phyloP scores from a whole-genome alignment of 1,139 yeast genomes.

The Pneumocystis carinii region DNA sequence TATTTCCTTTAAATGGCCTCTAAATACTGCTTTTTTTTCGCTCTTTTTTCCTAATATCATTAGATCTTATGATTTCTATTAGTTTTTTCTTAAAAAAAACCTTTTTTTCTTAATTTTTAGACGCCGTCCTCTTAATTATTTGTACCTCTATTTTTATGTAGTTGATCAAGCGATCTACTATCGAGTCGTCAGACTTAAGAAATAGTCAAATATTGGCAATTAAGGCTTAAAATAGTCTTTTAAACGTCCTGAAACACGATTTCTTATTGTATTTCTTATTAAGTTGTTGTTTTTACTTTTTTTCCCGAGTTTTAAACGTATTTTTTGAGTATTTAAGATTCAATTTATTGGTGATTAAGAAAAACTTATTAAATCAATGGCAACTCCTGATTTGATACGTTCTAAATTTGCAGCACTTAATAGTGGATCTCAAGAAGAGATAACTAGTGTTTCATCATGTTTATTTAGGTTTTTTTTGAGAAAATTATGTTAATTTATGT shows the following conservation, averaged over 20 bases:
- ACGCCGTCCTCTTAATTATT: neutral
- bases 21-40: neutral
- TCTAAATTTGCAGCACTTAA: constrained; percentile 47
- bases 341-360: constrained; percentile 4
- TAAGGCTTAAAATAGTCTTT: neutral
- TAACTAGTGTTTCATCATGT: constrained; percentile 63
- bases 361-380: constrained; percentile 38
- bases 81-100: neutral
- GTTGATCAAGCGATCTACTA: neutral
- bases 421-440: constrained; percentile 62
- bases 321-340: neutral
- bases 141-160: no score
- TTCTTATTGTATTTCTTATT: neutral
- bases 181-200: neutral
- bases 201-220: constrained; percentile 4
- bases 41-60: no score
- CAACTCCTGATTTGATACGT: constrained; percentile 35
- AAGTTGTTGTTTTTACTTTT: neutral
- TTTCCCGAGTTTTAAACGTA: neutral
- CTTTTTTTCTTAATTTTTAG: neutral
- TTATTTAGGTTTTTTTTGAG: neutral
- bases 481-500: neutral
- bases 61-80: neutral
- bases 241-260: no score
- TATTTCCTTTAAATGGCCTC: neutral